Conservation (phyloP, 2,329 filamentous ascomycete species). For the Fusarium longipes region DNA sequence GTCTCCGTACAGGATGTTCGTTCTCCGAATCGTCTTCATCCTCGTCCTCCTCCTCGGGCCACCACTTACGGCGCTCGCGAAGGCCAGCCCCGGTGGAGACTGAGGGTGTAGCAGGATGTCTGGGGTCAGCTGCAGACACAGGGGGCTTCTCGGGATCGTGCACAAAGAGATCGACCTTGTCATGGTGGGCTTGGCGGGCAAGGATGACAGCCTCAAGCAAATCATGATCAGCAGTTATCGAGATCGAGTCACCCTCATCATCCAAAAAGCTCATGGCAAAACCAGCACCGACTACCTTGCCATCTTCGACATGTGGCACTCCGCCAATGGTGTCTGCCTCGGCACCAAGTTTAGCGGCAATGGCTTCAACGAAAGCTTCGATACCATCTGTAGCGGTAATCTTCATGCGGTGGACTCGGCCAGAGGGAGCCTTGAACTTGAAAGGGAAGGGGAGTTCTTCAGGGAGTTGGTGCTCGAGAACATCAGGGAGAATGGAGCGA, state of each 20-base stretch:
- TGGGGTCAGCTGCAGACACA: slow-evolving; percentile 66
- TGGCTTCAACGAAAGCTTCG: slow-evolving; percentile 78
- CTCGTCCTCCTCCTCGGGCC: slow-evolving; percentile 67
- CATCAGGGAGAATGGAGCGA: slow-evolving; percentile 68
- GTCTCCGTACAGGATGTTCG: slow-evolving; percentile 61
- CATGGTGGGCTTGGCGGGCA: slow-evolving; percentile 78
- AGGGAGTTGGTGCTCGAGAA: slow-evolving; percentile 62
- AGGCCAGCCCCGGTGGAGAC: slow-evolving; percentile 59
- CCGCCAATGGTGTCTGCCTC: slow-evolving; percentile 90
- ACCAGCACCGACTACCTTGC: slow-evolving; percentile 78
- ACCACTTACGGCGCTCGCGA: slow-evolving; percentile 67
- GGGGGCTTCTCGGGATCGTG: slow-evolving; percentile 94
- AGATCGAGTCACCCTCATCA: slow-evolving; percentile 95
- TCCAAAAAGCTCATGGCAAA: slow-evolving; percentile 97
- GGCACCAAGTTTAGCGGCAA: slow-evolving; percentile 84
- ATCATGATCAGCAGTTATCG: slow-evolving; percentile 95
- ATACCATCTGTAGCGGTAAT: slow-evolving; percentile 84
- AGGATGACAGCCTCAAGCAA: slow-evolving; percentile 89
- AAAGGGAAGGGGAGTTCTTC: slow-evolving; percentile 90
- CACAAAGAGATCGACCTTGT: slow-evolving; percentile 97
- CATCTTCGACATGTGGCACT: slow-evolving; percentile 79
- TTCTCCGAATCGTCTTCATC: slow-evolving; percentile 65
- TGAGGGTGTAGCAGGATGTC: slow-evolving; percentile 59
- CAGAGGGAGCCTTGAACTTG: slow-evolving; percentile 98
- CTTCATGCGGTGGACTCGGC: slow-evolving; percentile 92